Percentiles rank a stretch among this genome's conserved stretches.
These are phyloP conservation scores for Leccinum pellstonianum DNA, from an alignment of 768 basidiomycete genomes.

Conservation along the genomic window DNA sequence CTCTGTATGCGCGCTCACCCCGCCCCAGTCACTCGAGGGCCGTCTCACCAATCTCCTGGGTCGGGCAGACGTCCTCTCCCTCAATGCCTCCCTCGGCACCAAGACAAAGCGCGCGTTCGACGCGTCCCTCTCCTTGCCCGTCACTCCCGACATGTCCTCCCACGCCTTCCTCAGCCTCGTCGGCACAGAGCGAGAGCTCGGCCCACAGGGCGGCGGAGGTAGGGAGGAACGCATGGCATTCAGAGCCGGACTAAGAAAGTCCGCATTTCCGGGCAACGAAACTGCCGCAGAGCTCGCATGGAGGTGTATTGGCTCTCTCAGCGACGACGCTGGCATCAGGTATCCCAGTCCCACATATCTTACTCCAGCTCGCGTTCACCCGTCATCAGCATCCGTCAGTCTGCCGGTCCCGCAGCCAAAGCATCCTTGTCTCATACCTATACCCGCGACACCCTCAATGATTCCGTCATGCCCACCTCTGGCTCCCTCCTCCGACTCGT, in stretches of 20 bases:
- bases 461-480: slow-evolving; percentile 28
- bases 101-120: slow-evolving; percentile 84
- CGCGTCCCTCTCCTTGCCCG: slow-evolving; percentile 60
- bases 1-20: slow-evolving; percentile 2
- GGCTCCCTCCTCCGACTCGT: slow-evolving; percentile 22
- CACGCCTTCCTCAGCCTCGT: slow-evolving; percentile 70
- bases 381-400: slow-evolving; percentile 67
- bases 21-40: slow-evolving; percentile 66
- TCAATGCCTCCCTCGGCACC: slow-evolving; percentile 80
- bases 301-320: slow-evolving; percentile 70
- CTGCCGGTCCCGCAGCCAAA: slow-evolving; percentile 79
- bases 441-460: slow-evolving; percentile 49
- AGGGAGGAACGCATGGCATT: slow-evolving; percentile 48
- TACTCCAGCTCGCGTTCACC: slow-evolving; percentile 1
- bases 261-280: slow-evolving; percentile 52
- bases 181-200: slow-evolving; percentile 75
- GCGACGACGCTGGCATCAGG: slow-evolving; percentile 81
- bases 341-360: slow-evolving; percentile 25
- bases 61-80: slow-evolving; percentile 85
- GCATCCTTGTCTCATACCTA: slow-evolving; percentile 81
- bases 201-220: slow-evolving; percentile 24
- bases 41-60: slow-evolving; percentile 88
- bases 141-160: slow-evolving; percentile 60
- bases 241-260: slow-evolving; percentile 58
- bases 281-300: slow-evolving; percentile 81